Conservation (phyloP, 2,329 filamentous ascomycete genomes). For the Xylariaceae sp. region DNA sequence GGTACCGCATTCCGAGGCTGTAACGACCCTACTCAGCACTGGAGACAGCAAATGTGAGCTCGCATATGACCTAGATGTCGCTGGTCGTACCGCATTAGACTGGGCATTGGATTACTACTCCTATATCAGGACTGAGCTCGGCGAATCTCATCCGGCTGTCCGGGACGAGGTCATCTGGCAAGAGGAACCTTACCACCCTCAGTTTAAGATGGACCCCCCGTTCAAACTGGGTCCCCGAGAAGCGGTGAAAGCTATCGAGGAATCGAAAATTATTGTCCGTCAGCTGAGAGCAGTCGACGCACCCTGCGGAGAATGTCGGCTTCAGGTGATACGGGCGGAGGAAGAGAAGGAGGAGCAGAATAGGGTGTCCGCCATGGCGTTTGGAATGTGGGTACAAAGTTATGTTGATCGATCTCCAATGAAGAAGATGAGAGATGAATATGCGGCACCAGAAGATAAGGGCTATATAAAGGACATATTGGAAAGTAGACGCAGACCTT, state of each 20-base stretch:
- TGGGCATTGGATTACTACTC: slow-evolving; percentile 3
- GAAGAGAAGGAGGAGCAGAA: no score
- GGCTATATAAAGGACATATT: no score
- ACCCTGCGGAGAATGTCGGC: not conserved
- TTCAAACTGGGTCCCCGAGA: not conserved
- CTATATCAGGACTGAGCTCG: slow-evolving; percentile 3
- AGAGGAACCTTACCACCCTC: slow-evolving; percentile 1
- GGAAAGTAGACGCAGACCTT: no score
- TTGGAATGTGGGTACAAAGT: no score
- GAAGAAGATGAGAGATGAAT: no score
- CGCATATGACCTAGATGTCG: not conserved
- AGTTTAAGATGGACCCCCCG: not conserved
- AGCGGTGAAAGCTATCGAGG: not conserved
- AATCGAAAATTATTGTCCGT: not conserved
- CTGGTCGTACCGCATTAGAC: not conserved
- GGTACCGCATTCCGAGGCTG: not conserved
- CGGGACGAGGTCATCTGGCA: slow-evolving; percentile 1
- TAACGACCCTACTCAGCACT: not conserved
- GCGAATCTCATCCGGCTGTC: not conserved
- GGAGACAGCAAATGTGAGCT: not conserved
- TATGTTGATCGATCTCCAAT: no score
- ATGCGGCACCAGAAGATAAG: no score
- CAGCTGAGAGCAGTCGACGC: not conserved
- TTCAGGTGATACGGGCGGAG: no score
- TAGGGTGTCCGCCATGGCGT: no score